These are phyloP conservation scores for Boletus nobilissimus DNA, from an alignment of 1,284 basidiomycete species.

Conservation along the genomic window DNA sequence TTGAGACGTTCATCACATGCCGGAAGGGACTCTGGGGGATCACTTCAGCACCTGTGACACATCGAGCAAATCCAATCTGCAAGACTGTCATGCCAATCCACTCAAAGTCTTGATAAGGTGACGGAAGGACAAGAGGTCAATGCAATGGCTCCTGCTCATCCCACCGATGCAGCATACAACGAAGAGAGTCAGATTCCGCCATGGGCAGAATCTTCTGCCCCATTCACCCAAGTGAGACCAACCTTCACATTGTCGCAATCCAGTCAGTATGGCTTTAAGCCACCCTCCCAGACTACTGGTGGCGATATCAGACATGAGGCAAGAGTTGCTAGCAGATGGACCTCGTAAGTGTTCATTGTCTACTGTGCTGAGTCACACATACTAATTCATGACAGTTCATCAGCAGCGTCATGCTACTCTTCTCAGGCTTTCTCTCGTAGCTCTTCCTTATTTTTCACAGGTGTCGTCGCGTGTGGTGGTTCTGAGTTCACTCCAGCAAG, in stretches of 20 bases:
- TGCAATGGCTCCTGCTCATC: neutral
- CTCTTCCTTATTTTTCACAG: no score
- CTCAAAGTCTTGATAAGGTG: neutral
- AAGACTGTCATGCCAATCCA: neutral
- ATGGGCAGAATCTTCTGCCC: neutral
- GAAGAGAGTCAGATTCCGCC: neutral
- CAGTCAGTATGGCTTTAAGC: neutral
- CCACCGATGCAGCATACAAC: neutral
- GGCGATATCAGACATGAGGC: no score
- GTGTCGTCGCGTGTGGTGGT: no score
- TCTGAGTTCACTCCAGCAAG: no score
- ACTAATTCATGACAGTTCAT: no score
- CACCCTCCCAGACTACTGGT: neutral
- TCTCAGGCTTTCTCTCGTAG: no score
- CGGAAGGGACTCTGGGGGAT: neutral
- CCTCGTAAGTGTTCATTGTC: no score
- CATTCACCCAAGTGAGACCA: neutral
- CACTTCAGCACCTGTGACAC: neutral
- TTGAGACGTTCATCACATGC: neutral
- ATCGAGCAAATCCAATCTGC: neutral
- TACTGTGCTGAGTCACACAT: no score
- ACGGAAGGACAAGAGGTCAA: slow-evolving; percentile 1
- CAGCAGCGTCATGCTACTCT: no score
- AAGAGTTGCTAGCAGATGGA: no score
- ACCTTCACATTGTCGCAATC: neutral